These are phyloP conservation scores for Tulasnella sp. DNA, from an alignment of 768 basidiomycete species.

Conservation along the genomic window DNA sequence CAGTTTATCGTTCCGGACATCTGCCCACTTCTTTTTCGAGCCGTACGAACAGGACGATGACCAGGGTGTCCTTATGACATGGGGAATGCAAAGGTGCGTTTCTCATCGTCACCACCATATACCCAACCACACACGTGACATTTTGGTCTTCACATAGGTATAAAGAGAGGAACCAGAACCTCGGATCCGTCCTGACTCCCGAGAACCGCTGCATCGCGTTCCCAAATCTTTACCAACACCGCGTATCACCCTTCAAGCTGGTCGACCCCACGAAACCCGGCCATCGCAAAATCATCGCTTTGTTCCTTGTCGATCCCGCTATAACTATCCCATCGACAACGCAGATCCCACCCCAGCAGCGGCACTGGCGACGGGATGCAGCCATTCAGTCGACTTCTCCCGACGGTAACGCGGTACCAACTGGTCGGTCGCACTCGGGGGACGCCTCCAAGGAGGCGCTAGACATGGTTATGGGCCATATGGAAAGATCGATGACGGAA, in stretches of 20 bases:
- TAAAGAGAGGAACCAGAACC: constrained; percentile 28
- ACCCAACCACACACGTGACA: no score
- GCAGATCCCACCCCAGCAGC: constrained; percentile 39
- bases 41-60: constrained; percentile 7
- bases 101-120: no score
- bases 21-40: neutral
- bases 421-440: no score
- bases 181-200: constrained; percentile 30
- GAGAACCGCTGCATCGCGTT: constrained; percentile 34
- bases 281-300: constrained; percentile 32
- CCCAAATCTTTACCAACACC: constrained; percentile 47
- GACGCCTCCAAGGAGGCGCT: no score
- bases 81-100: constrained; percentile 5
- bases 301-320: constrained; percentile 36
- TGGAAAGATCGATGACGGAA: constrained; percentile 1
- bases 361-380: constrained; percentile 32
- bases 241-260: constrained; percentile 31
- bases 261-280: constrained; percentile 33
- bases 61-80: neutral
- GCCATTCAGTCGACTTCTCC: constrained; percentile 20
- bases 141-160: no score
- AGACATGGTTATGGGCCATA: neutral
- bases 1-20: constrained; percentile 1
- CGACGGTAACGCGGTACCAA: neutral
- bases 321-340: constrained; percentile 33